These are phyloP conservation scores for Pyrenophora graminea DNA, from an alignment of 2,329 filamentous ascomycete species.

Conservation along the genomic window DNA sequence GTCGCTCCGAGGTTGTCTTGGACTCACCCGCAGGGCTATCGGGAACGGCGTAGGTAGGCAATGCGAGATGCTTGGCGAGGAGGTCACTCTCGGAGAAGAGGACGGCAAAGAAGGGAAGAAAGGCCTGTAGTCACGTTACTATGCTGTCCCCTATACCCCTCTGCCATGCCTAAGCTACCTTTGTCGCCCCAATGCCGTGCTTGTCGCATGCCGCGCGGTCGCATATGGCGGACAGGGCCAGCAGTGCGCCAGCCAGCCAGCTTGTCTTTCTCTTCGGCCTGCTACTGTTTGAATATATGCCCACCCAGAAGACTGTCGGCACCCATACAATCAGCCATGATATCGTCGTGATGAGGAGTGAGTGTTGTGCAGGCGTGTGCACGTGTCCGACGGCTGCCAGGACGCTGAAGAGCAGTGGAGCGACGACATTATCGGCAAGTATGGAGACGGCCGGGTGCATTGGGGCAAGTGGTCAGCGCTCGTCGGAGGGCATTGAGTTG, in stretches of 20 bases:
- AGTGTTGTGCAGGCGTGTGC: slow-evolving; percentile 45
- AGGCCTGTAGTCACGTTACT: slow-evolving; percentile 26
- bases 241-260: slow-evolving; percentile 50
- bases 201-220: slow-evolving; percentile 51
- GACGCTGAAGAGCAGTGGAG: slow-evolving; percentile 43
- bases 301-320: slow-evolving; percentile 38
- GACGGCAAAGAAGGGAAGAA: slow-evolving; percentile 42
- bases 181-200: slow-evolving; percentile 51
- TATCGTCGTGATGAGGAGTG: slow-evolving; percentile 49
- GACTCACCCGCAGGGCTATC: slow-evolving; percentile 28
- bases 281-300: slow-evolving; percentile 36
- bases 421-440: slow-evolving; percentile 40
- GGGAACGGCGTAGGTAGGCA: slow-evolving; percentile 29
- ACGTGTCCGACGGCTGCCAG: slow-evolving; percentile 42
- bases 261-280: slow-evolving; percentile 30
- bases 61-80: slow-evolving; percentile 26
- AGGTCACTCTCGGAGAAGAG: slow-evolving; percentile 37
- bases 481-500: slow-evolving; percentile 39
- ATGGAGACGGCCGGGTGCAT: slow-evolving; percentile 44
- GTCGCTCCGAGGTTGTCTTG: slow-evolving; percentile 19
- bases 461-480: slow-evolving; percentile 40
- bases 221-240: slow-evolving; percentile 51
- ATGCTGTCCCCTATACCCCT: too few relatives aligned
- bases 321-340: slow-evolving; percentile 51
- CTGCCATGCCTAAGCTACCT: slow-evolving; percentile 38